These are phyloP conservation scores for Sphaerulina musiva DNA, from an alignment of 2,329 filamentous ascomycete genomes.

Conservation along the genomic window DNA sequence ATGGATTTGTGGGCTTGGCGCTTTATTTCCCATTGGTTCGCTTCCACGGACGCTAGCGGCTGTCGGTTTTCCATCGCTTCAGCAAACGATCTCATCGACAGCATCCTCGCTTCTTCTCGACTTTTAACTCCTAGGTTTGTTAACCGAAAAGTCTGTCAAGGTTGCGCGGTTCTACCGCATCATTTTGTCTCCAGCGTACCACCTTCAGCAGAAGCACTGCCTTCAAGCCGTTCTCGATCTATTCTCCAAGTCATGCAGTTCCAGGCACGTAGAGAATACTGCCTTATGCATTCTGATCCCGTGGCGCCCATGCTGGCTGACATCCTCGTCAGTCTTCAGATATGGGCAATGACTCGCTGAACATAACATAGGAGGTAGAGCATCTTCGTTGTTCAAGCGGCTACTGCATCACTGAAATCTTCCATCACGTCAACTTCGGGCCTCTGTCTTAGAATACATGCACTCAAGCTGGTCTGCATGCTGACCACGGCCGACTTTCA, in stretches of 20 bases:
- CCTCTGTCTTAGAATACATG: too few species aligned
- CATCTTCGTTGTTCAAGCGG: background rate
- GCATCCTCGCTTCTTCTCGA: constrained; percentile 7
- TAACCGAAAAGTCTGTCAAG: constrained; percentile 10
- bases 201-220: background rate
- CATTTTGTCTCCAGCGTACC: background rate
- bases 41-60: background rate
- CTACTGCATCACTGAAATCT: background rate
- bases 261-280: background rate
- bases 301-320: background rate
- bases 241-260: background rate
- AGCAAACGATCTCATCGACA: background rate
- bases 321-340: background rate
- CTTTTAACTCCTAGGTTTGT: constrained; percentile 3
- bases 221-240: background rate
- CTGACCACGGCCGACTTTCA: too few species aligned
- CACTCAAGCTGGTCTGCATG: too few species aligned
- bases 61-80: constrained; percentile 2
- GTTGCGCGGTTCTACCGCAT: constrained; percentile 6
- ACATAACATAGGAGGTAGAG: background rate
- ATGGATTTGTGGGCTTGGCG: constrained; percentile 3
- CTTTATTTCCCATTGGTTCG: background rate
- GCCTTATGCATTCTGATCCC: background rate
- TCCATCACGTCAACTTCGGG: too few species aligned
- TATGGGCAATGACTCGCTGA: too few species aligned